Conservation (phyloP, 768 basidiomycete genomes). For the Termitomyces sp. region DNA sequence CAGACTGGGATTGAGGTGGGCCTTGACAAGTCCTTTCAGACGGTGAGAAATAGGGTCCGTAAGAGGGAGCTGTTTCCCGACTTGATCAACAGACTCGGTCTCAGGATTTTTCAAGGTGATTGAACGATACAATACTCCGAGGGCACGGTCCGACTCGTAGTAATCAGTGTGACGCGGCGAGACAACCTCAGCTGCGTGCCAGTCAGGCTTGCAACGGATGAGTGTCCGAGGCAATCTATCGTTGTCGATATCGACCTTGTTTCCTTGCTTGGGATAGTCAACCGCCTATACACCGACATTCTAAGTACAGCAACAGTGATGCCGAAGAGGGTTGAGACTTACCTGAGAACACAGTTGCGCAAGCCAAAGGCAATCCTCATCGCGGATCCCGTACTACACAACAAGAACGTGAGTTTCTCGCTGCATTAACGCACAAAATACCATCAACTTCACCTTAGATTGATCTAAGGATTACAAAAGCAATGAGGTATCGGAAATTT, state of each 20-base stretch:
- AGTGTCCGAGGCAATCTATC: constrained; percentile 43
- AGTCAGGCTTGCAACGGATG: constrained; percentile 72
- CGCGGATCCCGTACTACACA: constrained; percentile 52
- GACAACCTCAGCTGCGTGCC: constrained; percentile 60
- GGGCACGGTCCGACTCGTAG: constrained; percentile 64
- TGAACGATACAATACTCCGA: constrained; percentile 66
- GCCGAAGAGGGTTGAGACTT: neutral
- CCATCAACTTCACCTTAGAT: constrained; percentile 42
- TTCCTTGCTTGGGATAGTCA: constrained; percentile 77
- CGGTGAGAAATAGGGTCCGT: constrained; percentile 33
- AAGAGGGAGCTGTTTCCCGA: constrained; percentile 11
- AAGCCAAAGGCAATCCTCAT: constrained; percentile 48
- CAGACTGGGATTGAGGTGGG: constrained; percentile 19
- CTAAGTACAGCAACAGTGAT: neutral
- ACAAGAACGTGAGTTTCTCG: neutral
- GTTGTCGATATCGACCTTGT: constrained; percentile 47
- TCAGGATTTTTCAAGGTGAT: constrained; percentile 41
- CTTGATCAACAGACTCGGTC: constrained; percentile 13
- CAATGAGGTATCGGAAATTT: neutral
- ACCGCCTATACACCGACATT: constrained; percentile 43
- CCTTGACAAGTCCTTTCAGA: constrained; percentile 24
- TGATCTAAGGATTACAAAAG: constrained; percentile 42
- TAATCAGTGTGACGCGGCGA: constrained; percentile 54
- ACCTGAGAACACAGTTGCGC: constrained; percentile 57
- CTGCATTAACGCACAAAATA: neutral